phyloP scores from a whole-genome alignment of 2,329 filamentous ascomycete genomes.

The Curvularia lunata region DNA sequence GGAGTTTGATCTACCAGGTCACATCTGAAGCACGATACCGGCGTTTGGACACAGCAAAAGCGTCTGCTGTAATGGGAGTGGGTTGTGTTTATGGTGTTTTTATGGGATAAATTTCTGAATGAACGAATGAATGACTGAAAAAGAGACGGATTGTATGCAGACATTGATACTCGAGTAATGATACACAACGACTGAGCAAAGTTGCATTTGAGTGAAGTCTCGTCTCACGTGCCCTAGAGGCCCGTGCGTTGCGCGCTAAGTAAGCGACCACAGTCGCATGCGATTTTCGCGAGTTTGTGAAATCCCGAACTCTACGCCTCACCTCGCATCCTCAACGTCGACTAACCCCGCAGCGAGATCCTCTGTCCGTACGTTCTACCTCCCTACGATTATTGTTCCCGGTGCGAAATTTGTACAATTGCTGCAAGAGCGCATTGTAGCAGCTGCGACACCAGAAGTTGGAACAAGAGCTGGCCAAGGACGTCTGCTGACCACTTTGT shows the following conservation, averaged over 20 bases:
- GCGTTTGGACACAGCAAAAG: slow-evolving; percentile 19
- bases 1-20: slow-evolving; percentile 47
- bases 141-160: slow-evolving; percentile 6
- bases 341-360: slow-evolving; percentile 38
- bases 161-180: slow-evolving; percentile 9
- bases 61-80: background rate
- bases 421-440: background rate
- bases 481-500: slow-evolving; percentile 26
- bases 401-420: background rate
- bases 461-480: background rate
- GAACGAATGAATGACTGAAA: background rate
- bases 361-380: slow-evolving; percentile 34
- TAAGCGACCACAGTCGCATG: slow-evolving; percentile 28
- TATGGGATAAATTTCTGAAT: background rate
- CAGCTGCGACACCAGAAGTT: background rate
- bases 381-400: background rate
- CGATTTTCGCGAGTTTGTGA: slow-evolving; percentile 23
- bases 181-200: background rate
- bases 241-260: slow-evolving; percentile 19
- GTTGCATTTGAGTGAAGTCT: background rate
- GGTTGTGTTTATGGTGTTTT: background rate
- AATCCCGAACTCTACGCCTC: slow-evolving; percentile 28
- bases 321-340: slow-evolving; percentile 31
- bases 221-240: slow-evolving; percentile 11
- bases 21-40: slow-evolving; percentile 34